Percentiles rank a stretch among this genome's conserved stretches.
These are phyloP conservation scores for Baorangia bicolor DNA, from an alignment of 768 basidiomycete species.

Conservation along the genomic window DNA sequence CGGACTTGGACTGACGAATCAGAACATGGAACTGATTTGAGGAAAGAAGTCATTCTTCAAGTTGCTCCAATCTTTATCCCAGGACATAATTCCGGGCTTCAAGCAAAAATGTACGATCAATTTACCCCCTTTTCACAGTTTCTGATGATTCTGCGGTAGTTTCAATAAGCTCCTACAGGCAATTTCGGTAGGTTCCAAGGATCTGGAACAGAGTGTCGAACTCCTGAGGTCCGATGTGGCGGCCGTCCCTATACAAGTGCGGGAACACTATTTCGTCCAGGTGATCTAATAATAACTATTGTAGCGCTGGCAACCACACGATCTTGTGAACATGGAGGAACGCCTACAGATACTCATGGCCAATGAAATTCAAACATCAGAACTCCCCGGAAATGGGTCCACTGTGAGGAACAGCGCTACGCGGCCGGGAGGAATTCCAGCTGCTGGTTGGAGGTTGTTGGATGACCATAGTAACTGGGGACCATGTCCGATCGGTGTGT, in stretches of 20 bases:
- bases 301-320: slow-evolving; percentile 51
- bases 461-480: slow-evolving; percentile 49
- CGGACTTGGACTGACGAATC: slow-evolving; percentile 38
- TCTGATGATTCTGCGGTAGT: slow-evolving; percentile 17
- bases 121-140: not conserved
- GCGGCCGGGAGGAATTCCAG: not conserved
- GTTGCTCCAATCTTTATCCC: slow-evolving; percentile 53
- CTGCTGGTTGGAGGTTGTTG: slow-evolving; percentile 55
- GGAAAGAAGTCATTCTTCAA: slow-evolving; percentile 43
- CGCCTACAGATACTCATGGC: slow-evolving; percentile 44
- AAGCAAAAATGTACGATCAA: slow-evolving; percentile 35
- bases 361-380: slow-evolving; percentile 4
- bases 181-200: slow-evolving; percentile 18
- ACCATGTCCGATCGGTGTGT: slow-evolving; percentile 69
- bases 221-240: slow-evolving; percentile 13
- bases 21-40: slow-evolving; percentile 39
- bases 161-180: slow-evolving; percentile 21
- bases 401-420: not conserved
- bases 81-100: slow-evolving; percentile 23
- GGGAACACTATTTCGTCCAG: not conserved
- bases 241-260: slow-evolving; percentile 16
- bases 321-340: slow-evolving; percentile 55
- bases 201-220: slow-evolving; percentile 19
- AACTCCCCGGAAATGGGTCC: not conserved
- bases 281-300: not conserved